Evolutionary conservation across 2,329 filamentous ascomycete species (phyloP).

Genomic region (Gaeumannomyces sp.): DNA sequence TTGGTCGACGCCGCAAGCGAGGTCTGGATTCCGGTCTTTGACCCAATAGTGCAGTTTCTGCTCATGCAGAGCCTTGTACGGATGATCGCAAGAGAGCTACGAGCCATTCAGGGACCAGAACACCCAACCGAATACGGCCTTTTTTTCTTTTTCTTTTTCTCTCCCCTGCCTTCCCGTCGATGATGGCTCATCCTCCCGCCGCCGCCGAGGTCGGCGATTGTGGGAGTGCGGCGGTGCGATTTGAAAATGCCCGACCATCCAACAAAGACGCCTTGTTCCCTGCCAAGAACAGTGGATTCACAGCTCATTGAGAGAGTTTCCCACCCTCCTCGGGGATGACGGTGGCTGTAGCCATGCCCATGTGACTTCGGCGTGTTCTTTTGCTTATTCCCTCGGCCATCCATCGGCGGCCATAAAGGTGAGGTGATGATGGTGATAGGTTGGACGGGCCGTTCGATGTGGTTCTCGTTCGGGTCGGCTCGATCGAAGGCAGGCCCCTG

Average conservation of each 20-base stretch:
- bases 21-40: not conserved
- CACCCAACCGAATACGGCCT: not conserved
- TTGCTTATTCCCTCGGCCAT: constrained; percentile 57
- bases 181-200: not conserved
- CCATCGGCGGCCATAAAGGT: constrained; percentile 7
- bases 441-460: not conserved
- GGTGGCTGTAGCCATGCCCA: too few relatives aligned
- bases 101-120: not conserved
- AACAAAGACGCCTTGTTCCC: too few relatives aligned
- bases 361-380: constrained; percentile 29
- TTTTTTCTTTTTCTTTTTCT: not conserved
- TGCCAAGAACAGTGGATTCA: too few relatives aligned
- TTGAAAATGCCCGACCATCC: too few relatives aligned
- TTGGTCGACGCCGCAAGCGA: not conserved
- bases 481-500: not conserved
- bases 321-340: too few relatives aligned
- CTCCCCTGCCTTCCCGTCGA: not conserved
- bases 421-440: not conserved
- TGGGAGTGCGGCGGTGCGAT: too few relatives aligned
- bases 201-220: too few relatives aligned
- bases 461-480: not conserved
- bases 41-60: not conserved
- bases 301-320: too few relatives aligned
- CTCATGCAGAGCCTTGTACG: not conserved
- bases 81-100: not conserved